Evolutionary conservation across 208 protist genomes (phyloP), one percentile per base, ranked within the genome.

Genomic region (Crithidia bombi): DNA sequence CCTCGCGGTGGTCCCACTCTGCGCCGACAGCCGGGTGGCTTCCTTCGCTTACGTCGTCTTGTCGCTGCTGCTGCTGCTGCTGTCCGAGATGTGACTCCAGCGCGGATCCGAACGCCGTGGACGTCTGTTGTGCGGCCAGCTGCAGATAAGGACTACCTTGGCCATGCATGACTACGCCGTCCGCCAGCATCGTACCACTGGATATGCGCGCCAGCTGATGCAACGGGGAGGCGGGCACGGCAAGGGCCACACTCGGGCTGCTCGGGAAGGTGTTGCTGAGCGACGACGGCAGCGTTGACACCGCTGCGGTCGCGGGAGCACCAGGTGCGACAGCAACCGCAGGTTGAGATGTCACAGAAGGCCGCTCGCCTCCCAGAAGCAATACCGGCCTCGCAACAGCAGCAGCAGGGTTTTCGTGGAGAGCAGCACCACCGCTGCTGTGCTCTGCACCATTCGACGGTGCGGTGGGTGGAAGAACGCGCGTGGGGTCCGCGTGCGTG

Each of bases 151-250:
- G 4, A 12, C n/a, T 47, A 30, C 26, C 43, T 11, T 32, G 36
- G 25, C 2, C 32, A 19, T 49, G 63, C 36, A 38, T 10, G 10
- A 19, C 58, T 6, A 19, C 58, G 32, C 49, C 63, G 38, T 64
- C 32, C 17, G 46, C 41, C 64, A 70, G 49, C 21, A 49, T 49
- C 15, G 58, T 69, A 4, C 57, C 28, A 57, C 57, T 77, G 32
- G 46, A 44, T 55, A 62, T 67, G 47, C 71, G 64, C n/a, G 65
- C 39, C 15, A 77, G 64, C 39, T 65, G 71, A 38, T 71, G 64
- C 41, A 77, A 47, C 23, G 71, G 71, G 10, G 71, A 77, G 46
- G 64, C 64, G 5, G 65, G 64, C 2, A 77, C 46, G 11, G 63
- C 41, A 21, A 77, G 19, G 28, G 71, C 46, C 6, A 62, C 50